Percentiles rank a stretch among this genome's conserved stretches.
These are phyloP conservation scores for Collybia nuda DNA, from an alignment of 768 basidiomycete species.

Conservation along the genomic window DNA sequence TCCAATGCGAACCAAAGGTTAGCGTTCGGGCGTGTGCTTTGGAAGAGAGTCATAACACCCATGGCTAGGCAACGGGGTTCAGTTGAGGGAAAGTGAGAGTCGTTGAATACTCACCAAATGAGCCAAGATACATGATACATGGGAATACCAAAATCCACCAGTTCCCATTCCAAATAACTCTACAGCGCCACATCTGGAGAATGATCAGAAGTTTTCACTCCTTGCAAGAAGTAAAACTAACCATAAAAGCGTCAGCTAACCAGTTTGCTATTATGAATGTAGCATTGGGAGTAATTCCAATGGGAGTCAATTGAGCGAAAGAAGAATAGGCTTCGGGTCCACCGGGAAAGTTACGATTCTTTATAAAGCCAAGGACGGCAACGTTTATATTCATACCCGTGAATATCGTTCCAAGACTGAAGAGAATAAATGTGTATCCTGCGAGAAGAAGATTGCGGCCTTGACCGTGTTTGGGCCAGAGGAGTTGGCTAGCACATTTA, in stretches of 20 bases:
- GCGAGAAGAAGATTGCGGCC: not conserved
- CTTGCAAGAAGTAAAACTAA: not conserved
- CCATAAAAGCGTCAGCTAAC: not conserved
- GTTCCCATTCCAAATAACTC: slow-evolving; percentile 4
- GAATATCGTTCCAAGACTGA: slow-evolving; percentile 8
- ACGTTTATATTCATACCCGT: slow-evolving; percentile 11
- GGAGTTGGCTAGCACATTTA: slow-evolving; percentile 2
- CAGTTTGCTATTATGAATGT: slow-evolving; percentile 1
- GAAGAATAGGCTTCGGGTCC: slow-evolving; percentile 5
- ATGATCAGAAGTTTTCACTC: too few relatives aligned
- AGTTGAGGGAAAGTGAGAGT: not conserved
- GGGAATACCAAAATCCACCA: slow-evolving; percentile 8
- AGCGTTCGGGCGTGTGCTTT: slow-evolving; percentile 8
- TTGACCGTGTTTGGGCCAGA: not conserved
- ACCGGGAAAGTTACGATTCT: slow-evolving; percentile 10
- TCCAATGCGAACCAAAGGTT: slow-evolving; percentile 12
- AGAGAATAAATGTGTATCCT: slow-evolving; percentile 7
- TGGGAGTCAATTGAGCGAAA: not conserved
- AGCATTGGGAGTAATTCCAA: too few relatives aligned
- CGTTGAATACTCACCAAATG: slow-evolving; percentile 12
- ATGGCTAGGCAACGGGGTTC: slow-evolving; percentile 8
- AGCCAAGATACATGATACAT: slow-evolving; percentile 8
- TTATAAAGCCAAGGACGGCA: slow-evolving; percentile 6
- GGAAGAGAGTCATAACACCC: slow-evolving; percentile 12
- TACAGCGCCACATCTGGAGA: not conserved